Conservation (phyloP, 495 filamentous ascomycete genomes). For the Penicillium diatomitis region DNA sequence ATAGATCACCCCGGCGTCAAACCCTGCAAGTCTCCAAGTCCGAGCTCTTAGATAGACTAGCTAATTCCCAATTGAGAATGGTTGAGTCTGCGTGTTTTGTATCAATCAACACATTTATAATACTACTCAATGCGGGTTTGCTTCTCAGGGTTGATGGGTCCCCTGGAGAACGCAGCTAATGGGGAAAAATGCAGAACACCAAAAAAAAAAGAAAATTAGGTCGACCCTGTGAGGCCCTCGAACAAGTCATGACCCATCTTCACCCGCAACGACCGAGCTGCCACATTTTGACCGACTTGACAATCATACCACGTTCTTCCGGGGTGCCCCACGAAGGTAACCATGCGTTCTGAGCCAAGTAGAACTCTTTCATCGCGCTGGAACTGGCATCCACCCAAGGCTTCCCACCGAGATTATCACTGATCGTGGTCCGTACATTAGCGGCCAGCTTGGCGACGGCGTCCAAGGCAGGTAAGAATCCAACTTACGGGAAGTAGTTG, state of each 20-base stretch:
- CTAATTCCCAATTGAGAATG: too few relatives aligned
- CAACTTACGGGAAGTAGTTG: slow-evolving; percentile 54
- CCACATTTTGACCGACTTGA: slow-evolving; percentile 72
- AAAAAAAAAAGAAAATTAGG: too few relatives aligned
- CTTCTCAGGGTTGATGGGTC: too few relatives aligned
- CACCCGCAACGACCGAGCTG: slow-evolving; percentile 44
- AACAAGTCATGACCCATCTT: neutral
- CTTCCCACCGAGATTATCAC: slow-evolving; percentile 59
- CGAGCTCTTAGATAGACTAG: too few relatives aligned
- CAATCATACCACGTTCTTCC: slow-evolving; percentile 52
- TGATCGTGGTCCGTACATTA: neutral
- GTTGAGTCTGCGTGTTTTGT: too few relatives aligned
- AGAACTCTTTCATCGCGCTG: slow-evolving; percentile 56
- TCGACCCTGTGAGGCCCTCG: too few relatives aligned
- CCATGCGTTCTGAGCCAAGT: slow-evolving; percentile 45
- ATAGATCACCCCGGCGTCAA: too few relatives aligned
- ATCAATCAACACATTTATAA: too few relatives aligned
- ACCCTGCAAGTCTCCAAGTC: too few relatives aligned
- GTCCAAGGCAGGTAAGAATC: neutral
- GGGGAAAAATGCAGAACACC: neutral
- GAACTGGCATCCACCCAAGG: slow-evolving; percentile 66
- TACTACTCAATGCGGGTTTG: too few relatives aligned
- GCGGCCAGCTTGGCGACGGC: neutral
- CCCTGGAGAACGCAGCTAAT: too few relatives aligned
- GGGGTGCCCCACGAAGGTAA: slow-evolving; percentile 59